Evolutionary conservation across 495 filamentous ascomycete genomes (phyloP), one percentile per base, ranked within the genome.

Genomic region (Lasiosphaeris hirsuta): DNA sequence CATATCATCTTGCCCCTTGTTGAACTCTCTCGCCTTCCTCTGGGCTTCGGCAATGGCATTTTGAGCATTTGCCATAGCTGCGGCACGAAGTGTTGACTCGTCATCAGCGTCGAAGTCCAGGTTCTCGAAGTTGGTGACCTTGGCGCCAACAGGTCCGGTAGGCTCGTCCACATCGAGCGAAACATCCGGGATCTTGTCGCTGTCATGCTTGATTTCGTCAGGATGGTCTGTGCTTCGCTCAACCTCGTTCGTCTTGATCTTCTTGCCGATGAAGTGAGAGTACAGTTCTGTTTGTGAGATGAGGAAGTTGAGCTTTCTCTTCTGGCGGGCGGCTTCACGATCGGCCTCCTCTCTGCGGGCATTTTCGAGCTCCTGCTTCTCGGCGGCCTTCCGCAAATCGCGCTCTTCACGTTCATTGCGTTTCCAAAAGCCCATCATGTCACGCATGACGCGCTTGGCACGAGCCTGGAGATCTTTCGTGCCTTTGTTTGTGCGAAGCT

Each of bases 371-470:
- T 97, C 95, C 71, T 97, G 92, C 68, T 87, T 90, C 77, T 99
- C 94, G 11, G 94, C 95, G 45, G 90, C 83, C 69, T 96, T 95
- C 49, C 94, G 86, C 56, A 96, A 77, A 65, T 97, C 94, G 58
- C 95, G 88, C 72, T 99, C 94, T 66, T 97, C 95, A 39, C 92
- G 85, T 74, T 99, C 94, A 72, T 99, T 99, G 47, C 92, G 88
- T 71, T 97, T 97, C 94, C 94, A 99, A 84, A 97, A 99, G 33
- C 88, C 84, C 86, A 97, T 94, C 94, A 99, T 99, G 75, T 99
- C 94, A 62, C 94, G 85, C 94, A 99, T 99, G 51, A 90, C 92
- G 46, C 94, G 85, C 78, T 99, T 99, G 15, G 94, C 95, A 17
- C 95, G 85, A 39, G 95, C 94, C 62, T 97, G 95, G 0, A 94